These are phyloP conservation scores for Arthromyces matolae DNA, from an alignment of 768 basidiomycete genomes.

Conservation along the genomic window DNA sequence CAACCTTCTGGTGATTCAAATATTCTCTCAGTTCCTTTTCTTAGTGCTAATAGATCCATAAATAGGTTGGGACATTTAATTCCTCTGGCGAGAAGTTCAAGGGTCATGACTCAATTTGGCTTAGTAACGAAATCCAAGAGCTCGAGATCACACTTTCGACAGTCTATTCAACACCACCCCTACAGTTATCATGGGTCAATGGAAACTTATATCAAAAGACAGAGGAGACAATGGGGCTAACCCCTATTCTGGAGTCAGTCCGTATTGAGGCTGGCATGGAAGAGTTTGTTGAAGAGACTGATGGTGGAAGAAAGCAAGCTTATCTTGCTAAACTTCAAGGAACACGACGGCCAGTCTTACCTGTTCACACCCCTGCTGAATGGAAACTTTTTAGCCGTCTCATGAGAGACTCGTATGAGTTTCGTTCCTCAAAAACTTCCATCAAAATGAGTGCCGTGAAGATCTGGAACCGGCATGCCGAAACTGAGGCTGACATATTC, in stretches of 20 bases:
- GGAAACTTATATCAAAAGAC: background rate
- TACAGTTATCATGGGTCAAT: too few relatives aligned
- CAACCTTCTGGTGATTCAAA: background rate
- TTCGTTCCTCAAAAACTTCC: background rate
- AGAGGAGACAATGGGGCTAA: background rate
- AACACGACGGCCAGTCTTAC: conserved; percentile 21
- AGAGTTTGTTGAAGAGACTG: background rate
- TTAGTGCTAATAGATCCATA: background rate
- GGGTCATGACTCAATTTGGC: conserved; percentile 22
- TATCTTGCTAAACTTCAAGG: conserved; percentile 17
- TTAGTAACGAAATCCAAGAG: too few relatives aligned
- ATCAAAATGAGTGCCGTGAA: background rate
- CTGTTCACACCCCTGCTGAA: conserved; percentile 21
- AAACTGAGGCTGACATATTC: background rate
- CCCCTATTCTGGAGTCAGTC: background rate
- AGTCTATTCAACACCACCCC: background rate
- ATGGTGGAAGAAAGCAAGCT: background rate
- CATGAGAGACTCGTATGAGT: conserved; percentile 12
- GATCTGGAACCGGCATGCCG: background rate
- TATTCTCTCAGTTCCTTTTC: background rate
- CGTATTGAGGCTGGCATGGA: background rate
- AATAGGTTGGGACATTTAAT: conserved; percentile 24
- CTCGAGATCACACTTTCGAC: background rate
- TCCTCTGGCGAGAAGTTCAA: conserved; percentile 18
- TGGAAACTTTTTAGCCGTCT: conserved; percentile 18